phyloP scores from a whole-genome alignment of 2,329 filamentous ascomycete species.

The Fusarium continuum region DNA sequence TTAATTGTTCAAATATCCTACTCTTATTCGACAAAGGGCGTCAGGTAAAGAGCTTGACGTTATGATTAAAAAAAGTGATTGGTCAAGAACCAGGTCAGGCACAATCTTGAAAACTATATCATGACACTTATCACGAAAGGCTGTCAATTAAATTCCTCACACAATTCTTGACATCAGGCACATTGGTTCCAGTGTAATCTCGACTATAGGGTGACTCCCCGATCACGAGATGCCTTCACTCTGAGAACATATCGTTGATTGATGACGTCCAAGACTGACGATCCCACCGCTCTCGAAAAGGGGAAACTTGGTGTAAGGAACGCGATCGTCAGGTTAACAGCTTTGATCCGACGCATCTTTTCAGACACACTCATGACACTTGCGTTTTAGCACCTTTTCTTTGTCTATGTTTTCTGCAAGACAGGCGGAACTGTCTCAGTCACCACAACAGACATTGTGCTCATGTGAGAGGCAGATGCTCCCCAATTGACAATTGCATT shows the following conservation, averaged over 20 bases:
- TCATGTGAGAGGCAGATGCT: background rate
- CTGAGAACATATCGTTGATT: background rate
- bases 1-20: background rate
- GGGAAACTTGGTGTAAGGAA: slow-evolving; percentile 13
- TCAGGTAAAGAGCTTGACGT: background rate
- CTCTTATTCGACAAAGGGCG: background rate
- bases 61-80: slow-evolving; percentile 1
- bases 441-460: slow-evolving; percentile 4
- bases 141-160: slow-evolving; percentile 10
- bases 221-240: background rate
- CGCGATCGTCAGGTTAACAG: slow-evolving; percentile 22
- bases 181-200: background rate
- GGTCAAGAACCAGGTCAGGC: slow-evolving; percentile 1
- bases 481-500: slow-evolving; percentile 8
- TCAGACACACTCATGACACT: background rate
- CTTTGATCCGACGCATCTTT: background rate
- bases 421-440: slow-evolving; percentile 16
- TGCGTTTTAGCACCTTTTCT: background rate
- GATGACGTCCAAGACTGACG: slow-evolving; percentile 15
- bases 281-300: background rate
- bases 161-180: background rate
- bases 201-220: background rate
- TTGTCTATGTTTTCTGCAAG: background rate
- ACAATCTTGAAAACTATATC: slow-evolving; percentile 15
- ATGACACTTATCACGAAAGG: slow-evolving; percentile 2